Base-by-base conservation (phyloP, 495 filamentous ascomycete species). In the Penicillium flavigenum region DNA sequence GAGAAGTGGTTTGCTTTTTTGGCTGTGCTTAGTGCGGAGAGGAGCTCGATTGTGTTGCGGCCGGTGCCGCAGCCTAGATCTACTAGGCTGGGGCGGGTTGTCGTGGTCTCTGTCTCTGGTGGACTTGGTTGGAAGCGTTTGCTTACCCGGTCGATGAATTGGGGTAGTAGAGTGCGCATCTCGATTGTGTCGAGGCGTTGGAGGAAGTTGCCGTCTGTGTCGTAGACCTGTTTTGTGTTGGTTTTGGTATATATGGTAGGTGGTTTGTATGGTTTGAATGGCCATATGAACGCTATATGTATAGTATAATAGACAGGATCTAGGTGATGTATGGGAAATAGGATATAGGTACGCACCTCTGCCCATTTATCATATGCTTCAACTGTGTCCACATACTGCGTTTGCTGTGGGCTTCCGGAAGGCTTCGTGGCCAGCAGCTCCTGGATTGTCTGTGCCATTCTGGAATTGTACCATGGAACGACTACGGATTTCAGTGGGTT, bases 191-290 rank as follows among this genome's bases (percentile, higher is more conserved):
- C 88, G 32, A 88, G 75, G 5, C 80, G 79, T 72, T 90, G 88
- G 2, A 91, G 76, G 66, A 90, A 87, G 66, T 90, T 91, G 26
- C 83, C 83, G 57, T 91, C 86, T 41, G 78, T 84, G 64, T 91
- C 87, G 70, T 91, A 91, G 57, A 84, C 74, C 66, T 78, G 48
- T 44, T 45, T 24, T 9, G n/a, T 39, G 20, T 55, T 57, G 44
- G 17, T n/a, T 22, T n/a, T 17, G 16, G 22, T 22, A 22, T 22
- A 22, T 22, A 22, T 1, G 22, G 22, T 22, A 22, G 22, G 2
- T 22, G 22, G 1, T 22, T 22, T n/a, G 8, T 24, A 44, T n/a
- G 10, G 4, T 32, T 45, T 11, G 4, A 22, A 45, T 26, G 20
- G 43, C 14, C 10, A 14, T 14, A 12, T 34, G 31, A 34, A 4